Evolutionary conservation across 805 yeast genomes (phyloP).

Genomic region (Saccharomycopsis sp.): DNA sequence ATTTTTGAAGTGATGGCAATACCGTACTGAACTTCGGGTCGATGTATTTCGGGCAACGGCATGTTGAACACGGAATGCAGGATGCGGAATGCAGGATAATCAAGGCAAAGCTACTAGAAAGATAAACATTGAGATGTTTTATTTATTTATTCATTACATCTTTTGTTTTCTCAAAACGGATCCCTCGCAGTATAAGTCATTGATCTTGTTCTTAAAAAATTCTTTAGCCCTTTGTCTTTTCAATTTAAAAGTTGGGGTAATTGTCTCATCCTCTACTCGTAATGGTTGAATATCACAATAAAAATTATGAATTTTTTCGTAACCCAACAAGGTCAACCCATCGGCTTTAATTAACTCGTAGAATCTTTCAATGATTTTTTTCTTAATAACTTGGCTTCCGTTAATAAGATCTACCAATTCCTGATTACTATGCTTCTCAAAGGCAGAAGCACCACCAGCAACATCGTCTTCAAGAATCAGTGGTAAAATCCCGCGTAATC

Average conservation of each 20-base stretch:
- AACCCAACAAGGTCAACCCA: conserved; percentile 35
- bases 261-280: conserved; percentile 41
- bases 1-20: too few relatives aligned
- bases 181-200: conserved; percentile 40
- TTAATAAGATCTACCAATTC: conserved; percentile 23
- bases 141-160: background rate
- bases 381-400: conserved; percentile 29
- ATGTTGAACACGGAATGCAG: too few relatives aligned
- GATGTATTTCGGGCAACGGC: too few relatives aligned
- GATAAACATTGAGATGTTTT: too few relatives aligned
- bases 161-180: background rate
- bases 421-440: conserved; percentile 27
- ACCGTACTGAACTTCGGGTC: too few relatives aligned
- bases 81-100: too few relatives aligned
- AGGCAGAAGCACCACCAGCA: too few relatives aligned
- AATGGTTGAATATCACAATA: conserved; percentile 44
- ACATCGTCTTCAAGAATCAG: background rate
- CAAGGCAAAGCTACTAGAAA: too few relatives aligned
- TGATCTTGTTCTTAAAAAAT: conserved; percentile 34
- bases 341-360: conserved; percentile 21
- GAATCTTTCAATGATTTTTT: conserved; percentile 33
- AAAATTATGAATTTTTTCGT: conserved; percentile 46
- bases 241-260: conserved; percentile 53
- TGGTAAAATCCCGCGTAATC: background rate
- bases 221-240: conserved; percentile 49